These are phyloP conservation scores for Acer yangbiense DNA, from an alignment of 345 rosid genomes.

Conservation along the genomic window DNA sequence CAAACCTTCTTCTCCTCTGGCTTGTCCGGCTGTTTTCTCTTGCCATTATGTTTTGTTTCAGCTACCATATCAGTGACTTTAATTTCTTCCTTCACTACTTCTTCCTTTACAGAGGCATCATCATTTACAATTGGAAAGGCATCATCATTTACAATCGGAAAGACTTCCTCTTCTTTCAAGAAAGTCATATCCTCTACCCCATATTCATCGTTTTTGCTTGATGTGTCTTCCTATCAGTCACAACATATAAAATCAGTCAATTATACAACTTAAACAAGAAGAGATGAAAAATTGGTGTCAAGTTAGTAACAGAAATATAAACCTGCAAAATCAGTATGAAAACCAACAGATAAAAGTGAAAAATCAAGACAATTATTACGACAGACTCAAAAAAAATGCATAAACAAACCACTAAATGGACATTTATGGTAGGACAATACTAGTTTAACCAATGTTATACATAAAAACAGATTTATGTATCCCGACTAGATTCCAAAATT, in stretches of 20 bases:
- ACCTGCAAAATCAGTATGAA: background rate
- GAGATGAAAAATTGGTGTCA: background rate
- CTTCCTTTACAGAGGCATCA: slow-evolving; percentile 42
- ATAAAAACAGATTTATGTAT: background rate
- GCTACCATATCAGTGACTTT: slow-evolving; percentile 38
- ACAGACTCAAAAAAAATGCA: background rate
- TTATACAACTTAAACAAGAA: background rate
- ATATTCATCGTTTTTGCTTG: slow-evolving; percentile 44
- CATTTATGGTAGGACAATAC: background rate
- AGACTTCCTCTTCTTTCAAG: slow-evolving; percentile 73
- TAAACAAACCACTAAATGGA: background rate
- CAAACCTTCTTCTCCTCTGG: slow-evolving; percentile 67
- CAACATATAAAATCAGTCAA: slow-evolving; percentile 16
- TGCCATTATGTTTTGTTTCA: slow-evolving; percentile 49
- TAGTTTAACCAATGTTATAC: background rate
- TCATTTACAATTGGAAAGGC: slow-evolving; percentile 43
- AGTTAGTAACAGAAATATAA: background rate
- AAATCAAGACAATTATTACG: background rate
- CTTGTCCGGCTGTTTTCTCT: slow-evolving; percentile 69
- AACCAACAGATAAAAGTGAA: background rate
- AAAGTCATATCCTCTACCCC: slow-evolving; percentile 87
- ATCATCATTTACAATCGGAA: slow-evolving; percentile 45
- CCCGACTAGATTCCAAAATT: background rate
- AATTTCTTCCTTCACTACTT: slow-evolving; percentile 40
- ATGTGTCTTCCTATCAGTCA: slow-evolving; percentile 43